Conservation (phyloP, 2,329 filamentous ascomycete species). For the Aspergillus hortae region DNA sequence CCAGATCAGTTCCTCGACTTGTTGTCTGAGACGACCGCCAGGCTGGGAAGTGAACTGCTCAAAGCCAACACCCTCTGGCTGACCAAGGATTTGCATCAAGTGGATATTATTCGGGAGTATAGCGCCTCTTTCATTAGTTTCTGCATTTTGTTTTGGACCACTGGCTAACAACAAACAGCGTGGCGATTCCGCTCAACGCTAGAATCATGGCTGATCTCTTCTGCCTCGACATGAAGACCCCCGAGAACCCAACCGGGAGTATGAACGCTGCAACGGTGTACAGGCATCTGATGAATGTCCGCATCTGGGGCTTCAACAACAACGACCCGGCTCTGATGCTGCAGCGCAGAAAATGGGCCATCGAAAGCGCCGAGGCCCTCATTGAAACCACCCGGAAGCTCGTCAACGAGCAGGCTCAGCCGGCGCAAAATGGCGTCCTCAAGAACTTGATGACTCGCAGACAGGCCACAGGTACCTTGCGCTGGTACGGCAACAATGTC, state of each 20-base stretch:
- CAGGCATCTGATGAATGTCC: constrained; percentile 42
- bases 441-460: not conserved
- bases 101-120: constrained; percentile 23
- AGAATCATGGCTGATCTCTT: constrained; percentile 24
- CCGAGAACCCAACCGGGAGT: constrained; percentile 22
- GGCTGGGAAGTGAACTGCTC: constrained; percentile 17
- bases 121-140: not conserved
- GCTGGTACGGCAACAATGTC: constrained; percentile 39
- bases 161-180: constrained; percentile 2
- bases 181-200: constrained; percentile 24
- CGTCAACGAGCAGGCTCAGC: constrained; percentile 16
- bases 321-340: constrained; percentile 47
- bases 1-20: constrained; percentile 18
- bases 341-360: constrained; percentile 44
- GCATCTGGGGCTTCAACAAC: constrained; percentile 48
- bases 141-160: no score
- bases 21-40: constrained; percentile 13
- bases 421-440: not conserved
- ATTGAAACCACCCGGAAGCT: constrained; percentile 39
- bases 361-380: constrained; percentile 37
- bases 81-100: constrained; percentile 16
- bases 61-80: constrained; percentile 18
- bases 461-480: constrained; percentile 27
- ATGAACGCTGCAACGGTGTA: constrained; percentile 57
- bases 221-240: constrained; percentile 20